Evolutionary conservation across 2,329 filamentous ascomycete genomes (phyloP).

Genomic region (Daldinia eschscholtzii): DNA sequence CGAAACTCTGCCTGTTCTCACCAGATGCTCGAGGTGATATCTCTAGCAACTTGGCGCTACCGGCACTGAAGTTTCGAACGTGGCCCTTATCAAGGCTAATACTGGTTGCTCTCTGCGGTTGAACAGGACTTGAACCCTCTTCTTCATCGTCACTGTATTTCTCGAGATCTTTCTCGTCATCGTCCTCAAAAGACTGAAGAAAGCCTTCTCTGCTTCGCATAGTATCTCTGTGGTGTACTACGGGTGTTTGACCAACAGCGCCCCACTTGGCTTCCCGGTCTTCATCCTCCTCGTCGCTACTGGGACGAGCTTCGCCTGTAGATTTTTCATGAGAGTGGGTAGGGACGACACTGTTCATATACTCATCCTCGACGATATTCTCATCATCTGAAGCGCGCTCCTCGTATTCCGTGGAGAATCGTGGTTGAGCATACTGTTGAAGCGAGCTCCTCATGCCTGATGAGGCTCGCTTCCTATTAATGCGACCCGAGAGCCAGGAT

Average conservation of each 20-base stretch:
- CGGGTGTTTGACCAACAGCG: conserved; percentile 62
- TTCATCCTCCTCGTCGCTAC: conserved; percentile 70
- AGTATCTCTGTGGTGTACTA: conserved; percentile 61
- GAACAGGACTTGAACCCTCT: conserved; percentile 50
- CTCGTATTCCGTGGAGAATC: conserved; percentile 66
- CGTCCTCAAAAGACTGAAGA: conserved; percentile 58
- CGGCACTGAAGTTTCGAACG: conserved; percentile 79
- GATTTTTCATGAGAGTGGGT: conserved; percentile 55
- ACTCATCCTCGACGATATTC: conserved; percentile 80
- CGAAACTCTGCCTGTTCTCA: conserved; percentile 60
- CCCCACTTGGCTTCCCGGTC: conserved; percentile 66
- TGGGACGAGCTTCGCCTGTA: conserved; percentile 65
- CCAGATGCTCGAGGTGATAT: conserved; percentile 68
- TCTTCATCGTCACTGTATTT: conserved; percentile 51
- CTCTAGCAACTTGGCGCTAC: conserved; percentile 80
- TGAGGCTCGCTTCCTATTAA: conserved; percentile 62
- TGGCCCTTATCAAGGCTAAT: conserved; percentile 76
- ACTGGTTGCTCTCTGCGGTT: conserved; percentile 75
- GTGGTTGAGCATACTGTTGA: conserved; percentile 55
- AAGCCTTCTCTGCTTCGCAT: conserved; percentile 66
- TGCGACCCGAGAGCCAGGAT: conserved; percentile 90
- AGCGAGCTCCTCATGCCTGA: conserved; percentile 58
- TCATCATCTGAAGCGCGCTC: conserved; percentile 67
- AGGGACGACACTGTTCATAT: conserved; percentile 69
- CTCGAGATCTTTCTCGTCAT: conserved; percentile 48